Evolutionary conservation across 306 rosid genomes (phyloP).

Genomic region (Quercus alba): DNA sequence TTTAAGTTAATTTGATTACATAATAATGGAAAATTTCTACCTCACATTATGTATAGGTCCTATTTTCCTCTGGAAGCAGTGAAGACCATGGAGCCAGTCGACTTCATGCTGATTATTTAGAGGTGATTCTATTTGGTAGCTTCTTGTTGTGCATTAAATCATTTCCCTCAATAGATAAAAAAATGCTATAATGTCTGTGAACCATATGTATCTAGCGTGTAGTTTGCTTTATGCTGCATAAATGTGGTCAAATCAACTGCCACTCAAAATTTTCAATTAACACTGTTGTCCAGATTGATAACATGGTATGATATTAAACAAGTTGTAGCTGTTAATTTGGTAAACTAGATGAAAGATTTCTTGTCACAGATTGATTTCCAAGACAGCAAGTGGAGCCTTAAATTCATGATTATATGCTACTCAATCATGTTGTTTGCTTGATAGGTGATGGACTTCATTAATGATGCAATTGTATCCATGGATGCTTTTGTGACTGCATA

Average conservation of each 20-base stretch:
- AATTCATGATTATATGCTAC: neutral
- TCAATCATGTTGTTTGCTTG: conserved; percentile 15
- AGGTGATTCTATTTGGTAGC: conserved; percentile 45
- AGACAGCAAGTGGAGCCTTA: conserved; percentile 3
- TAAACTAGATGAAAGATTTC: neutral
- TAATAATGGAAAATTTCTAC: conserved; percentile 4
- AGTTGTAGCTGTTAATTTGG: neutral
- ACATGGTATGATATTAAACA: neutral
- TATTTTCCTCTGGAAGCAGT: conserved; percentile 61
- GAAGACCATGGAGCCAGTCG: conserved; percentile 48
- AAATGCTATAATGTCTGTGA: neutral
- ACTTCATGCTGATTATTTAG: conserved; percentile 71
- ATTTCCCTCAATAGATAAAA: neutral
- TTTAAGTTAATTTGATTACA: conserved; percentile 12
- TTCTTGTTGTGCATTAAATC: neutral
- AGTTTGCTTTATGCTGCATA: neutral
- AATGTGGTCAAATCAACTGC: neutral
- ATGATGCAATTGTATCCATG: conserved; percentile 81
- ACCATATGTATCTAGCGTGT: neutral
- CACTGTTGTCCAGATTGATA: neutral
- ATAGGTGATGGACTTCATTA: conserved; percentile 93
- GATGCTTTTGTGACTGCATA: conserved; percentile 72
- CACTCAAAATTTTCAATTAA: neutral
- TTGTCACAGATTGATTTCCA: conserved; percentile 2
- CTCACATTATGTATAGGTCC: conserved; percentile 47